phyloP scores from a whole-genome alignment of 2,329 filamentous ascomycete genomes.

The Diaporthe ilicicola region DNA sequence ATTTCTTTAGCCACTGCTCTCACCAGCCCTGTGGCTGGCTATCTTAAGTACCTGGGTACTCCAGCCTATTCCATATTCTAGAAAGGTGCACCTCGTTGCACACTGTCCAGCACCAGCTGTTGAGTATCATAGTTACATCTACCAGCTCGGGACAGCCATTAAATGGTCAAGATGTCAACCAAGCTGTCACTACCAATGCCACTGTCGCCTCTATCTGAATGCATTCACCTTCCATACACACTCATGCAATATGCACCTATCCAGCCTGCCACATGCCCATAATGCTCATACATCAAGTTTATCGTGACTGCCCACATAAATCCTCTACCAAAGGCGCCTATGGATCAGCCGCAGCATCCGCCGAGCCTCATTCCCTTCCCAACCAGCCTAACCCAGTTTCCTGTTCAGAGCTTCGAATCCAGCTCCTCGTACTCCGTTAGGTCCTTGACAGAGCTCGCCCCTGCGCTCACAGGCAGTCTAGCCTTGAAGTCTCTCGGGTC shows the following conservation, averaged over 20 bases:
- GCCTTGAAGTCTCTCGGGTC: slow-evolving; percentile 86
- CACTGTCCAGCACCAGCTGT: no score
- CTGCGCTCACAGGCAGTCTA: slow-evolving; percentile 74
- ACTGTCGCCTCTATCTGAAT: neutral
- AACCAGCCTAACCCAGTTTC: neutral
- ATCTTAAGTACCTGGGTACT: no score
- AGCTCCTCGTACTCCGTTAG: slow-evolving; percentile 87
- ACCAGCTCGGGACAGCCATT: neutral
- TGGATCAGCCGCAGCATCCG: neutral
- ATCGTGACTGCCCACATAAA: slow-evolving; percentile 3
- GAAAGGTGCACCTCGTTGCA: no score
- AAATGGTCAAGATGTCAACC: neutral
- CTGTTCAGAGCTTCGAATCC: slow-evolving; percentile 77
- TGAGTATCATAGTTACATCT: no score
- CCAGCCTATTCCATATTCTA: no score
- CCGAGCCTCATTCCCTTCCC: neutral
- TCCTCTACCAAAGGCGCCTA: slow-evolving; percentile 13
- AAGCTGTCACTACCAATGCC: no score
- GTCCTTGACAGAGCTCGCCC: slow-evolving; percentile 76
- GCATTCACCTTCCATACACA: neutral
- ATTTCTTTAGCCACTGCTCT: no score
- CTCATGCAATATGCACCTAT: slow-evolving; percentile 15
- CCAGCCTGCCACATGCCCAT: slow-evolving; percentile 6
- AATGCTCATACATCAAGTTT: slow-evolving; percentile 23
- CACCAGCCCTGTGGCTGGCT: no score